Evolutionary conservation across 768 basidiomycete species (phyloP), one percentile per base, ranked within the genome.

Genomic region (Xerocomellus dryophilus): DNA sequence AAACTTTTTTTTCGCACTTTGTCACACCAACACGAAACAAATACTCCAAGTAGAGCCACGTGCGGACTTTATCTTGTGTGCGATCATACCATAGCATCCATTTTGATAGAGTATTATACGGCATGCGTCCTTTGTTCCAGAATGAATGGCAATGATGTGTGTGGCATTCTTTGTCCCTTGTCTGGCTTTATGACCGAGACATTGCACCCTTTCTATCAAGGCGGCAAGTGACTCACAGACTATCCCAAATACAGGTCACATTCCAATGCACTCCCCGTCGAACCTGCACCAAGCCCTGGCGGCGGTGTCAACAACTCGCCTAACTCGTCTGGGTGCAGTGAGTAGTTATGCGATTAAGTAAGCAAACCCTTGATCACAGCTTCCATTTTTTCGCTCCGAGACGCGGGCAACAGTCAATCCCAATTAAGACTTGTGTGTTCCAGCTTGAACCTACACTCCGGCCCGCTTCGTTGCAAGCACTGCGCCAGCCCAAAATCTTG

Each of bases 341-440:
- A 51, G 52, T 27, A 27, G 27, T 27, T 48, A 58, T 59, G 43
- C 40, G 47, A 66, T 68, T 66, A 66, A 15, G 47, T 64, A 66
- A 66, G 41, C 56, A 46, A 15, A 18, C 51, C 51, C 45, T 41
- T 50, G 50, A 15, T 47, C 45, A 38, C 56, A 50, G 60, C 70
- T 68, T 66, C 61, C 70, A 56, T 71, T 67, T 61, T 51, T 57
- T 51, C 46, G 48, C 62, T 58, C 68, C 60, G 51, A 60, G 64
- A 63, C 58, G 69, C 57, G 56, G 46, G 51, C 43, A 45, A 45
- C 7, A 15, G 43, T 31, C 45, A 50, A 50, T 20, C 54, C 53
- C 29, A 50, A 59, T 59, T 49, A 51, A 53, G 50, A 56, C 44
- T 5, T 38, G n/a, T 40, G 47, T 38, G 43, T 54, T 47, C 56